phyloP scores from a whole-genome alignment of 2,329 filamentous ascomycete species.

The Aspergillus sclerotialis region DNA sequence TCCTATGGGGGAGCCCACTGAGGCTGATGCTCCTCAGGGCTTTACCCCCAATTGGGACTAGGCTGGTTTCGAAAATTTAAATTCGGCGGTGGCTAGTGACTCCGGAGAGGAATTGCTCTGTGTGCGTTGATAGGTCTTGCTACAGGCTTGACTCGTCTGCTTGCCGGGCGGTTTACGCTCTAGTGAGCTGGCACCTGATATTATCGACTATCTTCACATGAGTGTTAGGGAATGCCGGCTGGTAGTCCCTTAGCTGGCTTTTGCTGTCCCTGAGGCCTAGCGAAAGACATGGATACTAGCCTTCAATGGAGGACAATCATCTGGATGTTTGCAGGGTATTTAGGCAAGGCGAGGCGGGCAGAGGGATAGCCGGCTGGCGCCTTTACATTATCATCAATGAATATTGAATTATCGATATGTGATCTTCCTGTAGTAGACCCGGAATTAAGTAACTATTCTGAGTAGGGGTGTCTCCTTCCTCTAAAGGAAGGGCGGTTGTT shows the following conservation, averaged over 20 bases:
- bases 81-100: no score
- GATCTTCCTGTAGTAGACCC: no score
- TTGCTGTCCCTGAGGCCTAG: background rate
- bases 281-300: background rate
- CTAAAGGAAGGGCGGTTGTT: no score
- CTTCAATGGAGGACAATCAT: no score
- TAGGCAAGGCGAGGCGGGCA: constrained; percentile 2
- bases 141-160: no score
- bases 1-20: constrained; percentile 6
- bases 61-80: no score
- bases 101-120: no score
- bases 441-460: no score
- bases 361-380: constrained; percentile 2
- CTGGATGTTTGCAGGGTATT: constrained; percentile 4
- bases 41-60: background rate
- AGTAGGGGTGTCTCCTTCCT: no score
- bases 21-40: background rate
- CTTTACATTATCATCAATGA: background rate
- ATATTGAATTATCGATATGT: background rate
- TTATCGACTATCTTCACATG: background rate
- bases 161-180: no score
- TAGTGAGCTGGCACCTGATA: background rate
- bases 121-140: no score
- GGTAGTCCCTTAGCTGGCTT: background rate
- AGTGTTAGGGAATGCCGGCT: background rate